phyloP scores from a whole-genome alignment of 208 protist genomes.

The Crithidia thermophila region DNA sequence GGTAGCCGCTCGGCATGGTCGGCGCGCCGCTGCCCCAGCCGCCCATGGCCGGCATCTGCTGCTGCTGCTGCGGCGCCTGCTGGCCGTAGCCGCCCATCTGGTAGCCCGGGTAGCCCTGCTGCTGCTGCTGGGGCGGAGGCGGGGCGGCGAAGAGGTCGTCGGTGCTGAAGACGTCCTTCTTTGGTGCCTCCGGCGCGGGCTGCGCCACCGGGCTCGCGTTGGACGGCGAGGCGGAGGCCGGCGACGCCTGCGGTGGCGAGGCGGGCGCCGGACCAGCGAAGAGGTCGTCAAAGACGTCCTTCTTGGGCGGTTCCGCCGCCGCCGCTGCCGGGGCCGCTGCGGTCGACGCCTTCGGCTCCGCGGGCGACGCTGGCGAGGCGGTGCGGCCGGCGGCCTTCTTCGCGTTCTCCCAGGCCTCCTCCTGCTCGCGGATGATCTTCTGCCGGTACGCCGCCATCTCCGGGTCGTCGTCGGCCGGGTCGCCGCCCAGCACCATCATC shows the following conservation, averaged over 20 bases:
- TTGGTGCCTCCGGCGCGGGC: slow-evolving; percentile 16
- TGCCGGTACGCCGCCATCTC: slow-evolving; percentile 55
- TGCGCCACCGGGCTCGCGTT: slow-evolving; percentile 18
- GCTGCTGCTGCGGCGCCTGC: slow-evolving; percentile 17
- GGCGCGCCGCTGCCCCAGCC: slow-evolving; percentile 29
- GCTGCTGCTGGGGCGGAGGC: slow-evolving; percentile 32
- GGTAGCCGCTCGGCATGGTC: slow-evolving; percentile 8
- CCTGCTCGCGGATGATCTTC: slow-evolving; percentile 73
- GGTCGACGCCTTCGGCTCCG: slow-evolving; percentile 1
- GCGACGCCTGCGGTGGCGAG: slow-evolving; percentile 14
- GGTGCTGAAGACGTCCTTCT: slow-evolving; percentile 52
- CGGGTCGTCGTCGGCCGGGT: slow-evolving; percentile 50
- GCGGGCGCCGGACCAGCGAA: slow-evolving; percentile 50
- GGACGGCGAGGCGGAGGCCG: slow-evolving; percentile 6
- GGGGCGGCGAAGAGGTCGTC: slow-evolving; percentile 53
- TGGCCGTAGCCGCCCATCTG: slow-evolving; percentile 17
- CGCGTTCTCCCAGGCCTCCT: slow-evolving; percentile 61
- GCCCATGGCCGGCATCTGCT: slow-evolving; percentile 10
- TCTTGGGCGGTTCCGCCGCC: slow-evolving; percentile 7
- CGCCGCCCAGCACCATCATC: slow-evolving; percentile 61
- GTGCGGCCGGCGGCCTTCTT: slow-evolving; percentile 32
- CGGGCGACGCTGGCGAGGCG: not conserved
- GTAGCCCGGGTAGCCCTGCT: slow-evolving; percentile 12
- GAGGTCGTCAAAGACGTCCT: slow-evolving; percentile 78
- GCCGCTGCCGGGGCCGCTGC: not conserved